Evolutionary conservation across 495 filamentous ascomycete species (phyloP).

Genomic region (Talaromyces nanjingensis): DNA sequence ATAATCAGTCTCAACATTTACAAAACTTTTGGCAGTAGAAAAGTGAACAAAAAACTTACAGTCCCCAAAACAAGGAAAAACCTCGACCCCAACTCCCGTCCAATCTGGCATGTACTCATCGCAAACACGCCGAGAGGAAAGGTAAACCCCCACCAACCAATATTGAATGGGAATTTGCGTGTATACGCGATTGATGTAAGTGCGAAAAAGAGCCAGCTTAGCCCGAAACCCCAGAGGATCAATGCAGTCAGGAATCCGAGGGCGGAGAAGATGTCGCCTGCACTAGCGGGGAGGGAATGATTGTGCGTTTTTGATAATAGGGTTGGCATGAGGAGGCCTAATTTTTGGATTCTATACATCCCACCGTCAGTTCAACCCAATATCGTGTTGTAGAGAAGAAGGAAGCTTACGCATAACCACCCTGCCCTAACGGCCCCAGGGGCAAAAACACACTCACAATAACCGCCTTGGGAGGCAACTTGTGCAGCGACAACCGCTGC

Average conservation of each 20-base stretch:
- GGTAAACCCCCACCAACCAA: constrained; percentile 54
- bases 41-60: no score
- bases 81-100: constrained; percentile 29
- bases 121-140: constrained; percentile 47
- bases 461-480: constrained; percentile 40
- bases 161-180: constrained; percentile 46
- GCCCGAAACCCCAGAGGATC: constrained; percentile 34
- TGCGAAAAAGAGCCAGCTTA: constrained; percentile 37
- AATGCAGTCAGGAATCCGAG: constrained; percentile 29
- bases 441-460: constrained; percentile 49
- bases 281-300: constrained; percentile 6
- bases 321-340: constrained; percentile 24
- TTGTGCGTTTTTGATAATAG: constrained; percentile 18
- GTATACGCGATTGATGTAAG: constrained; percentile 22
- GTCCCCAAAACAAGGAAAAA: constrained; percentile 42
- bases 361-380: background rate
- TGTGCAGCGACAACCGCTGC: constrained; percentile 41
- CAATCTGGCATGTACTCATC: constrained; percentile 31
- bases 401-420: constrained; percentile 27
- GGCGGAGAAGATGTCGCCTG: constrained; percentile 29
- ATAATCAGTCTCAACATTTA: constrained; percentile 12
- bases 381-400: background rate
- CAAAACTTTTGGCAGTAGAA: no score
- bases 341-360: constrained; percentile 22
- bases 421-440: constrained; percentile 45